These are phyloP conservation scores for Kwoniella dejecticola DNA, from an alignment of 768 basidiomycete species.

Conservation along the genomic window DNA sequence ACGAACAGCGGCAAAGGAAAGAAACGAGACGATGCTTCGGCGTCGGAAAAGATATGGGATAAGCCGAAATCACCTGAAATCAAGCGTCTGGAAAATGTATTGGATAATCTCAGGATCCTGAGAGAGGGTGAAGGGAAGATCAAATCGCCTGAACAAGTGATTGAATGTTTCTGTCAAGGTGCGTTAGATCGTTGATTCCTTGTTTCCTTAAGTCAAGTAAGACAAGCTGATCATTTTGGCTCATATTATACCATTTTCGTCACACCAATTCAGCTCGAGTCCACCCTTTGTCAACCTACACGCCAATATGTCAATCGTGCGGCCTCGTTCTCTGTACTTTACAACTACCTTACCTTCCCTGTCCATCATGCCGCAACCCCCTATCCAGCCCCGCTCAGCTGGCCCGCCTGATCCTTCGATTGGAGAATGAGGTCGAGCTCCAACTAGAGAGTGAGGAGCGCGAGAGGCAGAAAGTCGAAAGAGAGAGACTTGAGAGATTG, in stretches of 20 bases:
- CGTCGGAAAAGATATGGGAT: slow-evolving; percentile 44
- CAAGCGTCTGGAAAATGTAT: slow-evolving; percentile 44
- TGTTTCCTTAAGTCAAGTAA: no score
- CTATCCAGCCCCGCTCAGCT: slow-evolving; percentile 40
- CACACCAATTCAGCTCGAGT: slow-evolving; percentile 41
- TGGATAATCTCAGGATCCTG: slow-evolving; percentile 32
- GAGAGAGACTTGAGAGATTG: slow-evolving; percentile 29
- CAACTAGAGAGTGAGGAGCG: slow-evolving; percentile 41
- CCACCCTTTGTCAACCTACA: slow-evolving; percentile 54
- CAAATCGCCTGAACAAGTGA: slow-evolving; percentile 4
- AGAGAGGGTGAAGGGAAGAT: slow-evolving; percentile 38
- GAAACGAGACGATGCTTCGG: slow-evolving; percentile 15
- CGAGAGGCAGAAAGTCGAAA: slow-evolving; percentile 34
- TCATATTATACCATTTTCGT: not conserved
- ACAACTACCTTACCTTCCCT: slow-evolving; percentile 54
- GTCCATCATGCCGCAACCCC: slow-evolving; percentile 51
- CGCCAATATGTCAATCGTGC: slow-evolving; percentile 53
- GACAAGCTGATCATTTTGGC: not conserved
- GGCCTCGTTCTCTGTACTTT: slow-evolving; percentile 54
- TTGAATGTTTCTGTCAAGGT: slow-evolving; percentile 54
- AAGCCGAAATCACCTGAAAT: slow-evolving; percentile 40
- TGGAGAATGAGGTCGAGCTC: slow-evolving; percentile 43
- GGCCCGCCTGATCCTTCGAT: slow-evolving; percentile 39
- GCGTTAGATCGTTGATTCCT: slow-evolving; percentile 8
- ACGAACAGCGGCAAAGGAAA: slow-evolving; percentile 27